These are phyloP conservation scores for Talinum fruticosum DNA, from an alignment of 148 eudicot species.

Conservation along the genomic window DNA sequence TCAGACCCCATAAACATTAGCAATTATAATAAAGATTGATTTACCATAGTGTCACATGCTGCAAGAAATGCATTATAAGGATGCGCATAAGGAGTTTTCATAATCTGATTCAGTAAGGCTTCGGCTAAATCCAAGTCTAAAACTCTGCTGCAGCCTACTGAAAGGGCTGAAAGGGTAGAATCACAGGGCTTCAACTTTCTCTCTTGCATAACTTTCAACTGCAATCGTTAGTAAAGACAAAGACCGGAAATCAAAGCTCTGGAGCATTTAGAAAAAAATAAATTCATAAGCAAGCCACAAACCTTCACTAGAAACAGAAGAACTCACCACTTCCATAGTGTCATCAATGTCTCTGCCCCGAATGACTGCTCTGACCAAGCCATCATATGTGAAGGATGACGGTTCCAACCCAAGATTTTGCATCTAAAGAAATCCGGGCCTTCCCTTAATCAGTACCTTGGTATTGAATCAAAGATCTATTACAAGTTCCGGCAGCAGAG, in stretches of 20 bases:
- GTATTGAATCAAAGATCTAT: constrained; percentile 14
- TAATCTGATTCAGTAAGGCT: constrained; percentile 50
- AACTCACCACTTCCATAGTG: constrained; percentile 61
- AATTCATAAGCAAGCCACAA: constrained; percentile 6
- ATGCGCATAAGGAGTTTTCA: constrained; percentile 25
- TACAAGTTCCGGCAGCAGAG: background rate
- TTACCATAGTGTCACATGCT: constrained; percentile 71
- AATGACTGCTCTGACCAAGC: constrained; percentile 62
- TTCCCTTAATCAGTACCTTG: constrained; percentile 26
- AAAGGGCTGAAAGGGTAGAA: constrained; percentile 63
- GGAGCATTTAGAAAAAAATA: constrained; percentile 14
- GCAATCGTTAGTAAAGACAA: constrained; percentile 28
- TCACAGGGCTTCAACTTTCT: constrained; percentile 57
- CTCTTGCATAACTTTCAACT: constrained; percentile 62
- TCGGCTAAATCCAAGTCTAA: constrained; percentile 77
- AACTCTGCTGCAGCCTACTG: constrained; percentile 57
- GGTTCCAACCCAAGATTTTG: constrained; percentile 78
- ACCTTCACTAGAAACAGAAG: constrained; percentile 5
- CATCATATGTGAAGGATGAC: constrained; percentile 53
- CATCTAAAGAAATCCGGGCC: constrained; percentile 52
- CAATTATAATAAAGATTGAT: constrained; percentile 14
- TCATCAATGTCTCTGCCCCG: constrained; percentile 36
- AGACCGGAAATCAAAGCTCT: constrained; percentile 6
- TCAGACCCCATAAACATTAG: background rate
- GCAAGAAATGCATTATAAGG: constrained; percentile 63